These are phyloP conservation scores for Fusarium heterosporum DNA, from an alignment of 2,329 filamentous ascomycete genomes.

Conservation along the genomic window DNA sequence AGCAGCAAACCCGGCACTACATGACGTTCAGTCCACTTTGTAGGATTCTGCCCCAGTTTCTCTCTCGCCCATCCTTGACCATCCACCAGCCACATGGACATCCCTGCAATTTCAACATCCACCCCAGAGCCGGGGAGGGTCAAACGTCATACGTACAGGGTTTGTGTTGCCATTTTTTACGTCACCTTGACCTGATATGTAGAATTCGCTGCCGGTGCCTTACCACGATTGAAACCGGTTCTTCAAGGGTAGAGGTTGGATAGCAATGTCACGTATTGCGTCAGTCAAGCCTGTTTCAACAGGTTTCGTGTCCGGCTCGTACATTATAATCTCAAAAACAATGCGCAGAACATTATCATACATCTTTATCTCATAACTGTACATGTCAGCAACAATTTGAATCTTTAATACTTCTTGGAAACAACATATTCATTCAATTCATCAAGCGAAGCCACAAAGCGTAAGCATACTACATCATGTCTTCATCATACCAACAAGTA, in stretches of 20 bases:
- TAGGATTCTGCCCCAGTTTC: conserved; percentile 32
- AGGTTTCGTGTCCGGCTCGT: conserved; percentile 36
- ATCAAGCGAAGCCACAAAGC: conserved; percentile 7
- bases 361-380: conserved; percentile 10
- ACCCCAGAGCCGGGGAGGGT: conserved; percentile 1
- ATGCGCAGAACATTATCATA: conserved; percentile 15
- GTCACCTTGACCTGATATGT: conserved; percentile 33
- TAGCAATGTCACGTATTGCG: conserved; percentile 46
- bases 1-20: conserved; percentile 11
- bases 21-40: conserved; percentile 43
- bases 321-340: conserved; percentile 43
- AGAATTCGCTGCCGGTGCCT: conserved; percentile 17
- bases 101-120: conserved; percentile 22
- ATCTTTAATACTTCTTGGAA: conserved; percentile 11
- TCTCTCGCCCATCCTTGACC: neutral
- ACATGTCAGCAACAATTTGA: conserved; percentile 12
- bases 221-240: conserved; percentile 42
- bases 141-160: conserved; percentile 32
- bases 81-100: conserved; percentile 36
- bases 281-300: conserved; percentile 36
- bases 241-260: conserved; percentile 8
- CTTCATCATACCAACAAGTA: conserved; percentile 41
- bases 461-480: conserved; percentile 30
- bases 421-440: conserved; percentile 3
- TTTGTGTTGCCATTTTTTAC: conserved; percentile 29